Base-by-base conservation (phyloP, 768 basidiomycete species). In the Suillus subluteus region DNA sequence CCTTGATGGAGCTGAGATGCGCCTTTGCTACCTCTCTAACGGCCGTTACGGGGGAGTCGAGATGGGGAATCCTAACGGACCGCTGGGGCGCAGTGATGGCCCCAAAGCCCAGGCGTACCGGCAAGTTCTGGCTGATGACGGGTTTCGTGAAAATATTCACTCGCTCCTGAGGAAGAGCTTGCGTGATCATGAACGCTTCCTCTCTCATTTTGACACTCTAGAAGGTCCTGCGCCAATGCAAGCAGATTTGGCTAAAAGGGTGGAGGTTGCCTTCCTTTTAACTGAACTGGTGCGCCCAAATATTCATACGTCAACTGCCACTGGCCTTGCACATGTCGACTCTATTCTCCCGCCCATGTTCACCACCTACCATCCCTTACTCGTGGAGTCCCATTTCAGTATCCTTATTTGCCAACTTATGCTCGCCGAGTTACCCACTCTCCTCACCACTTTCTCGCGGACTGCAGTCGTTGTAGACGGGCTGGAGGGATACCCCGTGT, bases 341-440 rank as follows among this genome's bases (percentile, higher is more conserved):
- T 65, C 67, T 6, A 48, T 64, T 37, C 63, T 73, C 26, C 87
- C 89, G 1, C 76, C 86, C n/a, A 83, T 86, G 72, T 91, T 92
- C 80, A 93, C 95, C 62, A 94, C 95, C 0, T 96, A 96, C 72
- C 95, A 96, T 70, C 95, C 95, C 16, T 84, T 96, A 63, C 86
- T 96, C 61, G 90, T 95, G 66, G 95, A 96, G 74, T 89, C 93
- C 5, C 90, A 92, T 73, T 96, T 91, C 80, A 91, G 87, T 69
- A 82, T 94, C 63, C 82, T 96, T 41, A 82, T 95, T 68, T 88
- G 88, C 69, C 82, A 87, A 50, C 81, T 96, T 65, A 86, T 96
- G 83, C 85, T 95, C 21, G 94, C 89, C 6, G 91, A 95, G 68
- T 88, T 95, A 70, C 72, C 82, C 2, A 77, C 79, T 13, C 78